Percentiles rank a stretch among this genome's conserved stretches.
These are phyloP conservation scores for Fusarium setosum DNA, from an alignment of 2,329 filamentous ascomycete species.

Conservation along the genomic window DNA sequence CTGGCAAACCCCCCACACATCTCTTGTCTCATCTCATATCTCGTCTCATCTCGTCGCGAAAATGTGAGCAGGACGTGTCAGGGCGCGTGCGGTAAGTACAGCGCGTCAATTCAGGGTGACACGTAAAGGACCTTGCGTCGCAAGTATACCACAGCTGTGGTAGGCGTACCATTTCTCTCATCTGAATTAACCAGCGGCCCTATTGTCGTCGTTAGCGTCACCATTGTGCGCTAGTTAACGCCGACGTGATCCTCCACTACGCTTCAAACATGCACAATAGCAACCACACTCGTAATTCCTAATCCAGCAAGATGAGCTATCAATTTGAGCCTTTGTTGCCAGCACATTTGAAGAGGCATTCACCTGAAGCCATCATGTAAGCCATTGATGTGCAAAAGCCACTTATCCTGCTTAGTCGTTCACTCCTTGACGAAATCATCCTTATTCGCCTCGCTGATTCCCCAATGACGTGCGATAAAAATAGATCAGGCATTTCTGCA, in stretches of 20 bases:
- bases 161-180: slow-evolving; percentile 5
- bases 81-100: slow-evolving; percentile 5
- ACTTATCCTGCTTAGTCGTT: background rate
- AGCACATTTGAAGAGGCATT: background rate
- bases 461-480: background rate
- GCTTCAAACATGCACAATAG: background rate
- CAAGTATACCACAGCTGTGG: slow-evolving; percentile 5
- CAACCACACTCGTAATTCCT: background rate
- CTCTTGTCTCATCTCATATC: slow-evolving; percentile 21
- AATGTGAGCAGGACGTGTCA: slow-evolving; percentile 11
- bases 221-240: slow-evolving; percentile 2
- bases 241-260: background rate
- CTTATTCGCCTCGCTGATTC: background rate
- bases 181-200: background rate
- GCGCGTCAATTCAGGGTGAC: slow-evolving; percentile 12
- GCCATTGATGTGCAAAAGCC: background rate
- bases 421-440: background rate
- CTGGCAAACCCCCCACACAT: slow-evolving; percentile 14
- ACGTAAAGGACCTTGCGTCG: slow-evolving; percentile 17
- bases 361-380: background rate
- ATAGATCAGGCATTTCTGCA: slow-evolving; percentile 1
- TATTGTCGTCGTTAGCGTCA: slow-evolving; percentile 1
- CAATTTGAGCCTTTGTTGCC: background rate
- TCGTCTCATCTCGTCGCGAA: slow-evolving; percentile 12
- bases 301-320: background rate